Conservation (phyloP, 805 yeast species). For the Suhomyces emberorum region DNA sequence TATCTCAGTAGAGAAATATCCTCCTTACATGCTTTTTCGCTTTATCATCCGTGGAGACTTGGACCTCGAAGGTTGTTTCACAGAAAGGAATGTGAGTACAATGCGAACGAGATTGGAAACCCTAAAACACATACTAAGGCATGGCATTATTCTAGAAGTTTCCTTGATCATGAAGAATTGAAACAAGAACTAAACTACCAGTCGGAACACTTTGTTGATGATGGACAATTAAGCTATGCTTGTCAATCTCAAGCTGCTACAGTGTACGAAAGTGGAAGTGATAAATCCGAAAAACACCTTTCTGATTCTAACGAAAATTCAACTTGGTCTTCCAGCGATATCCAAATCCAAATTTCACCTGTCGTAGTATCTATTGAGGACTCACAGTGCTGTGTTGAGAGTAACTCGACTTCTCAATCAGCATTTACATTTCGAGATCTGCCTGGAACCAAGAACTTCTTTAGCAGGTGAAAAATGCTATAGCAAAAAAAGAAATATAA, state of each 20-base stretch:
- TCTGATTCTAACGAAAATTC: constrained; percentile 13
- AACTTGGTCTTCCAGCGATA: constrained; percentile 21
- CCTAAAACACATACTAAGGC: background rate
- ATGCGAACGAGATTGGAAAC: background rate
- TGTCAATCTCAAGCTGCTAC: background rate
- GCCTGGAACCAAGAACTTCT: too few species aligned
- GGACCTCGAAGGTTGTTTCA: background rate
- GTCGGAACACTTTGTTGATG: background rate
- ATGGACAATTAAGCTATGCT: background rate
- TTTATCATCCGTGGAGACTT: too few species aligned
- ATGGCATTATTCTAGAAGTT: background rate
- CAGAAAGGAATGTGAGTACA: background rate
- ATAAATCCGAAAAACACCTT: background rate
- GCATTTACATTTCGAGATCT: too few species aligned
- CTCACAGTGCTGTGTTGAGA: too few species aligned
- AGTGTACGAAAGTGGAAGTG: background rate
- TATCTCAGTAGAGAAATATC: background rate
- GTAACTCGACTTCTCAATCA: too few species aligned
- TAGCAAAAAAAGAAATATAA: too few species aligned
- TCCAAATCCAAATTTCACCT: constrained; percentile 27
- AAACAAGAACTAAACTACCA: background rate
- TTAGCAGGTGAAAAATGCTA: too few species aligned
- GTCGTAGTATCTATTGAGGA: too few species aligned
- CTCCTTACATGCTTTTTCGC: too few species aligned
- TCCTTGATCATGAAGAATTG: background rate